Base-by-base conservation (phyloP, 1,284 basidiomycete genomes). In the Ustilago tritici region DNA sequence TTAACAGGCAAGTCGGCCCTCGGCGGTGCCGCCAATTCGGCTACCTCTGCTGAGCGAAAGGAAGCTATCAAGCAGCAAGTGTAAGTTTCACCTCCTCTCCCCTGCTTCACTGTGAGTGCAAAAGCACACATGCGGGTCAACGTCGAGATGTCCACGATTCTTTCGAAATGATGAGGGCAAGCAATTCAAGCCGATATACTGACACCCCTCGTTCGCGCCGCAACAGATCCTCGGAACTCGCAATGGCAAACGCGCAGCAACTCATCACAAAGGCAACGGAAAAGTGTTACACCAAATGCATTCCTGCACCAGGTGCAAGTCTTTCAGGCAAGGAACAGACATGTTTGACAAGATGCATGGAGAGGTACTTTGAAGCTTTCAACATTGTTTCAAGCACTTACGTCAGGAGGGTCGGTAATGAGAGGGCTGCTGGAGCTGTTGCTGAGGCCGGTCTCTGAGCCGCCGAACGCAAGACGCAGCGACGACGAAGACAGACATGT, bases 331-430 rank as follows among this genome's bases (percentile, higher is more conserved):
- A 83, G 61, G 84, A 85, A 56, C 73, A 84, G 69, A 84, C 82
- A 23, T 85, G 84, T 61, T 54, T 82, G 7, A 81, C 80, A 56
- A 63, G 81, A n/a, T 84, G 83, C 72, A 73, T 84, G 56, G 82
- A 84, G 66, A 73, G 83, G 49, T 84, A 84, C 71, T 84, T 84
- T 77, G 83, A 84, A 54, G 82, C 83, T 31, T 84, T 84, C 71
- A 85, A 84, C 78, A 70, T 83, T 53, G 81, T 83, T 55, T 78
- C 76, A 34, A 70, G 70, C 35, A 78, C 82, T 28, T 84, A 84
- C 53, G 81, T 83, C 36, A 61, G 76, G 36, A 67, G 80, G 35
- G 76, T 84, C 31, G 65, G 75, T 12, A 76, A 70, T 49, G 79
- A 82, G 68, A 65, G 83, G 19, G 77, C 75, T 19, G 73, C 78